Evolutionary conservation across 2,329 filamentous ascomycete species (phyloP).

Genomic region (Fusarium succisae): DNA sequence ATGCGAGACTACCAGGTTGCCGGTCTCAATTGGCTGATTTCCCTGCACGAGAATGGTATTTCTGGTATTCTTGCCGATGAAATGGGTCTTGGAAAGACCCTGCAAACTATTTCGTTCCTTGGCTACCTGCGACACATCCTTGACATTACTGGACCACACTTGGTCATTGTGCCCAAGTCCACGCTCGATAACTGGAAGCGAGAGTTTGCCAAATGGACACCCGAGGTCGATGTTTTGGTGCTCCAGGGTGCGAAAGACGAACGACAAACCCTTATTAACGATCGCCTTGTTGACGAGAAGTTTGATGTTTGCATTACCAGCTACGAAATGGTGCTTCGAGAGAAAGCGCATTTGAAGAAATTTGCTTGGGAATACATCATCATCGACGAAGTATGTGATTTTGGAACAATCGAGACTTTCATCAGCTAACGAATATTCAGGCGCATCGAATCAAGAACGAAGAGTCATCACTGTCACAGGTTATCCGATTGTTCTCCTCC

Average conservation of each 20-base stretch:
- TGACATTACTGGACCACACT: slow-evolving; percentile 88
- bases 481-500: slow-evolving; percentile 95
- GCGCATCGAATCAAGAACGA: slow-evolving; percentile 99
- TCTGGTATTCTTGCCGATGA: slow-evolving; percentile 97
- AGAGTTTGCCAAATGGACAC: slow-evolving; percentile 93
- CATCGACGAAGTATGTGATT: slow-evolving; percentile 77
- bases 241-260: slow-evolving; percentile 96
- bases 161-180: slow-evolving; percentile 93
- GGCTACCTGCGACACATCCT: slow-evolving; percentile 93
- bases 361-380: slow-evolving; percentile 99
- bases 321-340: slow-evolving; percentile 97
- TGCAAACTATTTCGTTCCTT: slow-evolving; percentile 96
- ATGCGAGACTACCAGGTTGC: slow-evolving; percentile 98
- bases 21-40: slow-evolving; percentile 97
- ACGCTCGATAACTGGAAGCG: slow-evolving; percentile 98
- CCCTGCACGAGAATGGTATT: slow-evolving; percentile 97
- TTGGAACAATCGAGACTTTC: not conserved
- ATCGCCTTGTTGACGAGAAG: slow-evolving; percentile 90
- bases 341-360: slow-evolving; percentile 94
- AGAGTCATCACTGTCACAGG: slow-evolving; percentile 94
- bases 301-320: slow-evolving; percentile 99
- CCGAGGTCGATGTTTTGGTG: slow-evolving; percentile 92
- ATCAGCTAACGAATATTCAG: slow-evolving; percentile 39
- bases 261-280: slow-evolving; percentile 85
- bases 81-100: slow-evolving; percentile 97